These are phyloP conservation scores for Oryza meyeriana DNA, from an alignment of 176 grass and related monocot species.

Conservation along the genomic window DNA sequence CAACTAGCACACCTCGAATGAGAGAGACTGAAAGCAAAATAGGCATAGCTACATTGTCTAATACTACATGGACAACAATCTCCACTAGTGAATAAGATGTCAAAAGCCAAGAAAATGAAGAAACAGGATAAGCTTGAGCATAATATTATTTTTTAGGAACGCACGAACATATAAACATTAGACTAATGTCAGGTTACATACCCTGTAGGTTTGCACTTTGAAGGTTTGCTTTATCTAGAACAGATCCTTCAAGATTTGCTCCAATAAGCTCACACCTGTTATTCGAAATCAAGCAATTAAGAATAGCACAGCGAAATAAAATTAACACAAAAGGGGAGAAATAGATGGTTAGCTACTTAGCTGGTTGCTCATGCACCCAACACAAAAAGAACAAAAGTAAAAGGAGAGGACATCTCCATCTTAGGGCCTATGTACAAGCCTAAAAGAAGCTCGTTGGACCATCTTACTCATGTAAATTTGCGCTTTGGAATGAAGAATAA, in stretches of 20 bases:
- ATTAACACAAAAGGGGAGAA: neutral
- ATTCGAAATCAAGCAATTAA: slow-evolving; percentile 18
- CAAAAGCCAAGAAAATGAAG: slow-evolving; percentile 4
- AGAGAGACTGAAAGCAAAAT: neutral
- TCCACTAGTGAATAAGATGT: neutral
- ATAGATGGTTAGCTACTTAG: slow-evolving; percentile 15
- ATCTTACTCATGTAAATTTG: slow-evolving; percentile 96
- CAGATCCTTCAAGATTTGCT: slow-evolving; percentile 67
- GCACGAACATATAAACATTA: slow-evolving; percentile 2
- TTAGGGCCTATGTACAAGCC: slow-evolving; percentile 3
- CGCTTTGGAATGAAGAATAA: slow-evolving; percentile 53
- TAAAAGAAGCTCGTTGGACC: slow-evolving; percentile 33
- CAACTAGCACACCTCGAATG: neutral
- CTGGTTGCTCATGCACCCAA: neutral
- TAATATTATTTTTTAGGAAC: neutral
- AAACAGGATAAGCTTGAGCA: neutral
- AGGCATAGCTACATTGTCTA: neutral
- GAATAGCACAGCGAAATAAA: slow-evolving; percentile 17
- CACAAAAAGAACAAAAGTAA: neutral
- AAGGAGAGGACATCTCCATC: neutral
- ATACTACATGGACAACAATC: neutral
- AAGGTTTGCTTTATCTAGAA: slow-evolving; percentile 81
- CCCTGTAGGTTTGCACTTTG: slow-evolving; percentile 96
- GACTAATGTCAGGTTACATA: neutral
- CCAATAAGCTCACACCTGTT: slow-evolving; percentile 82